A percentile compares a stretch with the other conserved stretches of the same genome.
These are phyloP conservation scores for Funneliformis mosseae DNA, from an alignment of 192 early-diverging fungal genomes.

Conservation along the genomic window DNA sequence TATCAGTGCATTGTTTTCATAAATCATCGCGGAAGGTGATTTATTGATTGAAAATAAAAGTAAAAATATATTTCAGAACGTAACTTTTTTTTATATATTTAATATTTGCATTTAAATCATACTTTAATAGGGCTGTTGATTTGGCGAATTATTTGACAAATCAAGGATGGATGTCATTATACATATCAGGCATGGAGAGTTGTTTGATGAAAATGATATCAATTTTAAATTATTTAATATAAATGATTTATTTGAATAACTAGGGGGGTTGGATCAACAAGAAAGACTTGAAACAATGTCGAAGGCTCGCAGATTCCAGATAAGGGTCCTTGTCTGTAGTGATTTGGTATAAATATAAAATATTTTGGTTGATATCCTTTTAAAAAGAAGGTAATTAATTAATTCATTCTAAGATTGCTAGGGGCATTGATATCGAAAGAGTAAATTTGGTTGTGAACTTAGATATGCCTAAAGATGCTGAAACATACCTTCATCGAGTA, in stretches of 20 bases:
- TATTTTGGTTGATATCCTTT: neutral
- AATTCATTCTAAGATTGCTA: conserved; percentile 39
- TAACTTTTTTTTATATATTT: neutral
- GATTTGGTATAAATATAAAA: conserved; percentile 44
- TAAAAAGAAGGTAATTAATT: neutral
- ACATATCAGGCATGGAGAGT: conserved; percentile 40
- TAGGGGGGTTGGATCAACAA: conserved; percentile 48
- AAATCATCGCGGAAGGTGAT: conserved; percentile 48
- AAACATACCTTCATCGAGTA: conserved; percentile 77
- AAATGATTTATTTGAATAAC: neutral
- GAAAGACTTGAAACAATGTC: conserved; percentile 53
- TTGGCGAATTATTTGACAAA: conserved; percentile 51
- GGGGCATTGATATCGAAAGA: conserved; percentile 78
- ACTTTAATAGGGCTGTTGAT: conserved; percentile 44
- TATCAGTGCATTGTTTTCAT: conserved; percentile 66
- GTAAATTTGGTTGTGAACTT: conserved; percentile 76
- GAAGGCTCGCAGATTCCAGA: conserved; percentile 54
- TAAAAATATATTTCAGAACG: neutral
- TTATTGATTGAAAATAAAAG: neutral
- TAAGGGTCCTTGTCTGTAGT: conserved; percentile 61
- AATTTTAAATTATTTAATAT: neutral
- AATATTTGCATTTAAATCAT: neutral
- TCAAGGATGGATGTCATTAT: conserved; percentile 53
- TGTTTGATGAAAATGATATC: neutral
- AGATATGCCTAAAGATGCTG: conserved; percentile 70